Evolutionary conservation across 352 stramenopile genomes (phyloP), one percentile per base, ranked within the genome.

Genomic region (Globisporangium canariense): DNA sequence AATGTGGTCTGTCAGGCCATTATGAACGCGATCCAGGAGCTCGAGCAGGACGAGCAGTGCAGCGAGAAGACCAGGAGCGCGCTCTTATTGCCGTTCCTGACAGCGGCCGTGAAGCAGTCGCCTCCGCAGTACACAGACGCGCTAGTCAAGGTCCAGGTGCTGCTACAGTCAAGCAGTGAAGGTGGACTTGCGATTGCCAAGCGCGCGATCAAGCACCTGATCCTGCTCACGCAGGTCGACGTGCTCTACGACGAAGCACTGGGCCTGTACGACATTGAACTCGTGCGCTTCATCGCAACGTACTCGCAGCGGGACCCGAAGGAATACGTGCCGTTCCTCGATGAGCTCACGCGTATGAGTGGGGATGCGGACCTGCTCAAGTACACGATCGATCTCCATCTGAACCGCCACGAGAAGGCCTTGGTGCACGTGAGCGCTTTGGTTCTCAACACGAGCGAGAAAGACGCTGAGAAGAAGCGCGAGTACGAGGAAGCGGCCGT

Each of bases 281-380:
- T 93, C 13, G 81, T 87, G 25, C 81, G 81, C 46, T 76, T 81
- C 32, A 62, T 93, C 1, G 81, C 83, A 22, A 75, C 73, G 32
- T 78, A 86, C 67, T 89, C 81, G 14, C 71, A 91, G 52, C 73
- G 79, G 16, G 85, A 93, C 49, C 85, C 85, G 18, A 86, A 88
- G 40, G 81, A 89, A 47, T 91, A 93, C 55, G 68, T 81, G 40
- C 75, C 81, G 16, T 79, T 91, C 45, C 58, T 93, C 2, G 76
- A 89, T 22, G 73, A 69, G n/a, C 76, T 89, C 36, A 66, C 68
- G 13, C 64, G 57, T n/a, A 64, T 83, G 6, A 49, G 28, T 36
- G 54, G 62, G 4, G 71, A 79, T 38, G 65, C 71, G n/a, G 62
- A 75, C 20, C 58, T 75, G 56, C 68, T 70, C n/a, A 88, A 79